phyloP scores from a whole-genome alignment of 805 yeast genomes.

The Lipomyces mesembrius region DNA sequence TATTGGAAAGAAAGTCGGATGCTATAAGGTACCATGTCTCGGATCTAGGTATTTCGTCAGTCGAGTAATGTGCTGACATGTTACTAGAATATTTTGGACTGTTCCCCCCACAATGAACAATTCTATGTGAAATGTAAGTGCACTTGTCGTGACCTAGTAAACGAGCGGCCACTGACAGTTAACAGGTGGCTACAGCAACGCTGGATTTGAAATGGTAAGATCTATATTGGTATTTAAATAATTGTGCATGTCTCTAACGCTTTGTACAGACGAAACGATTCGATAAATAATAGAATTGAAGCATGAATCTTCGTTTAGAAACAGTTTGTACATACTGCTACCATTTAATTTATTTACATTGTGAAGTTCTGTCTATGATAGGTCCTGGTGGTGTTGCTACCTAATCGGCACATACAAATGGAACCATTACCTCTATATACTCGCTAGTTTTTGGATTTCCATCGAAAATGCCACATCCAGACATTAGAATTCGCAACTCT shows the following conservation, averaged over 20 bases:
- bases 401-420: too few species aligned
- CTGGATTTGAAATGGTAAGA: slow-evolving; percentile 35
- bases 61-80: background rate
- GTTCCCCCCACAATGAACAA: slow-evolving; percentile 77
- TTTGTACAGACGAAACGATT: slow-evolving; percentile 4
- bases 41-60: background rate
- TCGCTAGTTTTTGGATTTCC: too few species aligned
- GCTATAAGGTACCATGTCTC: slow-evolving; percentile 67
- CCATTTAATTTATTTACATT: background rate
- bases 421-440: too few species aligned
- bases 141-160: background rate
- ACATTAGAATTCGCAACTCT: too few species aligned
- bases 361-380: background rate
- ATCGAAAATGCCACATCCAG: too few species aligned
- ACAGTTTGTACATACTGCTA: background rate
- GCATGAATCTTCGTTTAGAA: background rate
- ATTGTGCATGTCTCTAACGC: background rate
- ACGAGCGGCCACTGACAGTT: background rate
- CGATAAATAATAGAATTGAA: background rate
- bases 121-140: slow-evolving; percentile 81
- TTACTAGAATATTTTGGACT: slow-evolving; percentile 65
- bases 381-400: background rate
- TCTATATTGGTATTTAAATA: background rate
- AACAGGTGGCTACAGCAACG: slow-evolving; percentile 33
- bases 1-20: slow-evolving; percentile 64